A percentile compares a stretch with the other conserved stretches of the same genome.
Evolutionary conservation across 73 alveolate species (phyloP).

Genomic region (Durusdinium trenchii): DNA sequence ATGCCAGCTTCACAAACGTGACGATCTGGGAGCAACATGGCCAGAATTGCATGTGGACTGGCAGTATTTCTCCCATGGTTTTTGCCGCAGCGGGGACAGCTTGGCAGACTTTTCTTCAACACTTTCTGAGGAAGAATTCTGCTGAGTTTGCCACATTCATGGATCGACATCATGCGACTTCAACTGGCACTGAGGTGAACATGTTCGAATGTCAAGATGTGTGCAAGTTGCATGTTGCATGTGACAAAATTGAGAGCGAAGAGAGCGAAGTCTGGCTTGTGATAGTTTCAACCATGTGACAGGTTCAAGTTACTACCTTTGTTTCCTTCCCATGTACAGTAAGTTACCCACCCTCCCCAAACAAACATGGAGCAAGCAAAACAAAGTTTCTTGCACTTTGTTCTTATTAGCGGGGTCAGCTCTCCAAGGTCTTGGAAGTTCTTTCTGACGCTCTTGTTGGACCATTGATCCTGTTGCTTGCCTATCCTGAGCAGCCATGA

Average conservation of each 20-base stretch:
- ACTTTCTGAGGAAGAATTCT: not conserved
- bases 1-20: conserved; percentile 1
- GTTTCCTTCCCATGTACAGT: too few relatives aligned
- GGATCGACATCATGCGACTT: not conserved
- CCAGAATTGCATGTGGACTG: not conserved
- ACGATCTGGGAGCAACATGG: not conserved
- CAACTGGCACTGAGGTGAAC: too few relatives aligned
- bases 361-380: too few relatives aligned
- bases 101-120: not conserved
- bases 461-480: conserved; percentile 25
- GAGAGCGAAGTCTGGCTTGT: too few relatives aligned
- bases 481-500: too few relatives aligned
- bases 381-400: too few relatives aligned
- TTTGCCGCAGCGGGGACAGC: not conserved
- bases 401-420: not conserved
- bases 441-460: conserved; percentile 56
- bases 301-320: too few relatives aligned
- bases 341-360: too few relatives aligned
- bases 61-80: not conserved
- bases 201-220: not conserved
- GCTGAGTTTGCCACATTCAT: not conserved
- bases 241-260: too few relatives aligned
- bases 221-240: too few relatives aligned
- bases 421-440: conserved; percentile 30
- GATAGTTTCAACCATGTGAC: too few relatives aligned